Evolutionary conservation across 768 basidiomycete species (phyloP), one percentile per base, ranked within the genome.

Genomic region (Phlegmacium glaucopus): DNA sequence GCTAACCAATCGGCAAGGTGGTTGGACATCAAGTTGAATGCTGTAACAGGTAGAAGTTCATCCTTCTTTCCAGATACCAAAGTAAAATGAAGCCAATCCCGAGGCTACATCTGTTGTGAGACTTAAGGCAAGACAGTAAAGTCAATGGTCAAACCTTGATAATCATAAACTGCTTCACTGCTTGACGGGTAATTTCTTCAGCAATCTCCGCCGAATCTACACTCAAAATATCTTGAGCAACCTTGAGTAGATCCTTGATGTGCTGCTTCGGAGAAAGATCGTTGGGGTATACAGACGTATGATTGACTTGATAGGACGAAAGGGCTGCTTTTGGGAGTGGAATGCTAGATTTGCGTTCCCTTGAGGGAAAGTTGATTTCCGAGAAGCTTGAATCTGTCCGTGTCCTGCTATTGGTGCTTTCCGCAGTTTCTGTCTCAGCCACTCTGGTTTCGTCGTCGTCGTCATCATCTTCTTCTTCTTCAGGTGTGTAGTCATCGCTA

Each of bases 11-110:
- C 80, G 7, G 85, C 90, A 28, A 95, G 70, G 61, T 88, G 87
- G 63, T 92, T 93, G 42, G 90, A 89, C 52, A 89, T 73, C 6
- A 72, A 68, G 51, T 87, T 90, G 56, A 90, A 89, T 16, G 78
- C 72, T 6, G 79, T 78, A 39, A 94, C 90, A 2, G 88, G 76
- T n/a, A n/a, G n/a, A n/a, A n/a, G n/a, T 54, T 90, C 87, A 11
- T 66, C 72, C 60, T 84, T 87, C 57, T 79, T 81, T 37, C 80
- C 82, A 10, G 78, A 80, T 50, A 75, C 78, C 61, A 86, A 83
- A 27, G 82, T 87, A 63, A 87, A 90, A 42, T 84, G 76, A 15
- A 95, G 74, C 84, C 92, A 91, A 61, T 95, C 85, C 44, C 93
- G 80, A 18, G 93, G 90, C 91, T 94, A 52, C 17, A 40, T 3